Base-by-base conservation (phyloP, 2,329 filamentous ascomycete genomes). In the Sclerotinia glacialis region DNA sequence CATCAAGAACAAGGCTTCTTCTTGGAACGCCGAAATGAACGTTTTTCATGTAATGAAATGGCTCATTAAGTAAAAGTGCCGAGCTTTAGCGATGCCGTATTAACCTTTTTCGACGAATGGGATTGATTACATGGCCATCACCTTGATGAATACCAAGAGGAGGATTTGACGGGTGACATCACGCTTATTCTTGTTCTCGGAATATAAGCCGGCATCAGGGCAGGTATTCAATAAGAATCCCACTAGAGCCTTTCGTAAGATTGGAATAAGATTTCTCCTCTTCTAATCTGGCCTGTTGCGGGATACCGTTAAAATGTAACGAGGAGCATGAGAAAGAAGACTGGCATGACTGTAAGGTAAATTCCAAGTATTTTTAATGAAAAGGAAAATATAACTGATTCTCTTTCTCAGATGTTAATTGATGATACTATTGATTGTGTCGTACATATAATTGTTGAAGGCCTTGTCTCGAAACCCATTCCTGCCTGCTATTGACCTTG, bases 141-240 rank as follows among this genome's bases (percentile, higher is more conserved):
- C 23, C 37, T 40, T 40, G 34, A 37, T 37, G 34, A 37, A 37
- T 3, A 37, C 34, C 34, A 37, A 12, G 34, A 37, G 34, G 12
- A 37, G 42, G 46, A 37, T 34, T 8, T 28, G 52, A 21, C 18
- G 23, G 59, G 61, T 34, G 55, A 56, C 37, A 34, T 44, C 37
- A 23, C 14, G 28, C 50, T 12, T 23, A 21, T 50, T 46, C 40
- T 14, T 64, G 26, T 58, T 37, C 21, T 5, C 50, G 61, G 61
- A 64, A 56, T 26, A 64, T 21, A 56, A 55, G n/a, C 61, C 40
- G 61, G 40, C 61, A 58, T 34, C 40, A 56, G 8, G 14, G n/a
- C 23, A 34, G 40, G 23, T 23, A 14, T 44, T 44, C 21, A 34
- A 47, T 46, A 31, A 47, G 50, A 46, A 64, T 64, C 26, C 61